A percentile compares a stretch with the other conserved stretches of the same genome.
Evolutionary conservation across 1,139 yeast genomes (phyloP).

Genomic region (Geotrichum klebahnii): DNA sequence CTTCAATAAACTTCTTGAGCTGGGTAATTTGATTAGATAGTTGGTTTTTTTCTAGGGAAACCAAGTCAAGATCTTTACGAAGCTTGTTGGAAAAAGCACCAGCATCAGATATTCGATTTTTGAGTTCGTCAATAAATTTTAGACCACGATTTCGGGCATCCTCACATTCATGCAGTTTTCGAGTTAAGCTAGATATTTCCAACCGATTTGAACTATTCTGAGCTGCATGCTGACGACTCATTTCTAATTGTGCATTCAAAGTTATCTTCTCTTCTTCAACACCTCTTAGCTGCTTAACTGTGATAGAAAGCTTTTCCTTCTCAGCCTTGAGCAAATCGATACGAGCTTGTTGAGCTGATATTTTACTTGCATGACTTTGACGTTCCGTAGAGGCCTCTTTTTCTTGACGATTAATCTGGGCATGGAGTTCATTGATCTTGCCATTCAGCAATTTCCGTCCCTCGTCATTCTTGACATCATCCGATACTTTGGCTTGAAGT

Average conservation of each 20-base stretch:
- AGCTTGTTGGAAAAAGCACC: conserved; percentile 20
- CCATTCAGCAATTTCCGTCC: conserved; percentile 29
- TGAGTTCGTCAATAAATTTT: conserved; percentile 18
- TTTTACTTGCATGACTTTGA: conserved; percentile 28
- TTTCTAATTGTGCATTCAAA: conserved; percentile 28
- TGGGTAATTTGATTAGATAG: conserved; percentile 25
- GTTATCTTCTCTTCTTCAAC: conserved; percentile 26
- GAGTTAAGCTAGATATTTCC: conserved; percentile 40
- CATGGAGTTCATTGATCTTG: conserved; percentile 28
- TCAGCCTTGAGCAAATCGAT: conserved; percentile 29
- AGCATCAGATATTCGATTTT: conserved; percentile 19
- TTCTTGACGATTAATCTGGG: conserved; percentile 32
- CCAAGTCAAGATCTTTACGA: conserved; percentile 17
- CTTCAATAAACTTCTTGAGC: conserved; percentile 28
- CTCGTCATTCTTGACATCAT: conserved; percentile 28
- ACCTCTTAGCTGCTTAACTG: conserved; percentile 21
- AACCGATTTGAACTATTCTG: conserved; percentile 25
- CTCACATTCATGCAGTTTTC: conserved; percentile 40
- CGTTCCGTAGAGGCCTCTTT: conserved; percentile 28
- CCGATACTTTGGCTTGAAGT: conserved; percentile 33
- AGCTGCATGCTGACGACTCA: conserved; percentile 27
- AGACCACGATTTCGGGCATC: conserved; percentile 13
- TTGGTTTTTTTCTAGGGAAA: conserved; percentile 18
- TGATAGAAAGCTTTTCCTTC: conserved; percentile 25
- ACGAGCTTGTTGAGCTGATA: conserved; percentile 31